Evolutionary conservation across 164 flowering plant species (phyloP), one percentile per base, ranked within the genome.

Genomic region (Malania oleifera): DNA sequence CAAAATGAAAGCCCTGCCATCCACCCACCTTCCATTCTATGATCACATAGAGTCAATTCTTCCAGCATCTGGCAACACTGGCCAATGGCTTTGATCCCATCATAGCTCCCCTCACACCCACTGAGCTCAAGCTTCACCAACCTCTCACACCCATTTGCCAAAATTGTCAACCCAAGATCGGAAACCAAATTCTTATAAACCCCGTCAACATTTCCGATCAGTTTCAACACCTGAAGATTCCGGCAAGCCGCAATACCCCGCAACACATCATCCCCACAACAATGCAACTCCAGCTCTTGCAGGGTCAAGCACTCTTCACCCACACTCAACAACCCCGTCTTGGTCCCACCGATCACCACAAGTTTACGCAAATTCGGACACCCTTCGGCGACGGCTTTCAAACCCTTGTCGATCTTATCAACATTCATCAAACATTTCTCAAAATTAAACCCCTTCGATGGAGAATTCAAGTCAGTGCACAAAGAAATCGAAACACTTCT

Each of bases 81-180:
- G 0, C 95, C 97, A 53, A 95, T 87, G 0, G 96, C 98, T 55
- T 79, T 84, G 40, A 91, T 82, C 73, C 99, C 99, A 40, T 82
- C 98, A 67, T 87, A 89, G 55, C 96, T 87, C 54, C 99, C 99
- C 65, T 85, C 90, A 61, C 98, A 95, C 19, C 98, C 93, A 54
- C 65, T 58, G 47, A 95, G 63, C 81, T 91, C 97, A 47, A 95
- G 82, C 84, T 84, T 91, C 66, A 89, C 86, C 65, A 95, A 70
- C 46, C 96, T 69, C 68, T 68, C 77, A 63, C 99, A 89, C 43
- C 95, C 98, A 38, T 91, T 91, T 0, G 96, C 99, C 61, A 95
- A 67, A 37, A 91, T 81, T 5, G 96, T 95, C 65, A 95, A 64
- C 48, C 99, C 98, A 41, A 89, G 70, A 73, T 95, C 99, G 7